phyloP scores from a whole-genome alignment of 176 grass and related monocot species.

The Carex kokanica region DNA sequence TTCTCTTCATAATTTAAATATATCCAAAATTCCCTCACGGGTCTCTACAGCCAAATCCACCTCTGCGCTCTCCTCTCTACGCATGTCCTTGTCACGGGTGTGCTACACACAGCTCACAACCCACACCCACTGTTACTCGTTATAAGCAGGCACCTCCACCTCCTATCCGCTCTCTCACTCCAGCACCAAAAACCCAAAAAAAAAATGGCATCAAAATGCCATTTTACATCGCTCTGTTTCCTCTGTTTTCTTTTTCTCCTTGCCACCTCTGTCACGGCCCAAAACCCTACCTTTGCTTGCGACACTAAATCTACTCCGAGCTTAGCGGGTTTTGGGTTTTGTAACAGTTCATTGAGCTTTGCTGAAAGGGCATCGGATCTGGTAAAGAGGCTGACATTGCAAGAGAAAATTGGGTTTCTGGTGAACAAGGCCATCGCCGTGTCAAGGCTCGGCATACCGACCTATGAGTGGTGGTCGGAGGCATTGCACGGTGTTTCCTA shows the following conservation, averaged over 20 bases:
- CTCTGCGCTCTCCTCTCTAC: conserved; percentile 16
- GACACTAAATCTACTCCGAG: conserved; percentile 52
- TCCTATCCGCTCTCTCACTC: conserved; percentile 1
- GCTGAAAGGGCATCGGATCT: conserved; percentile 51
- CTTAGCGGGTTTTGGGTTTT: conserved; percentile 50
- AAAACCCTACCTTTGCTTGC: conserved; percentile 77
- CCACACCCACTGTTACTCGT: conserved; percentile 14
- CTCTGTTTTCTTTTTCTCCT: neutral
- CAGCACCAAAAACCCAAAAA: conserved; percentile 3
- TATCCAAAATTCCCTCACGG: conserved; percentile 49
- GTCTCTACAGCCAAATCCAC: conserved; percentile 26
- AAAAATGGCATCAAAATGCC: conserved; percentile 31
- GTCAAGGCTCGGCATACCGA: conserved; percentile 70
- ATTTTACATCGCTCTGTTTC: conserved; percentile 25
- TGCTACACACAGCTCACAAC: conserved; percentile 27
- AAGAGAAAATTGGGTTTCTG: conserved; percentile 86
- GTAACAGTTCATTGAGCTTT: conserved; percentile 38
- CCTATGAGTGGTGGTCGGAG: conserved; percentile 98
- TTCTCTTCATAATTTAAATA: conserved; percentile 12
- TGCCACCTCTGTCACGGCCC: conserved; percentile 15
- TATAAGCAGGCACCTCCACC: conserved; percentile 21
- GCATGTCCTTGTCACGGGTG: conserved; percentile 49
- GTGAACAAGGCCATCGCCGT: conserved; percentile 66
- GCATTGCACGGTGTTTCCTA: conserved; percentile 93
- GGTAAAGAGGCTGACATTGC: conserved; percentile 54